Evolutionary conservation across 2,329 filamentous ascomycete genomes (phyloP).

Genomic region (Leptodontidium sp.): DNA sequence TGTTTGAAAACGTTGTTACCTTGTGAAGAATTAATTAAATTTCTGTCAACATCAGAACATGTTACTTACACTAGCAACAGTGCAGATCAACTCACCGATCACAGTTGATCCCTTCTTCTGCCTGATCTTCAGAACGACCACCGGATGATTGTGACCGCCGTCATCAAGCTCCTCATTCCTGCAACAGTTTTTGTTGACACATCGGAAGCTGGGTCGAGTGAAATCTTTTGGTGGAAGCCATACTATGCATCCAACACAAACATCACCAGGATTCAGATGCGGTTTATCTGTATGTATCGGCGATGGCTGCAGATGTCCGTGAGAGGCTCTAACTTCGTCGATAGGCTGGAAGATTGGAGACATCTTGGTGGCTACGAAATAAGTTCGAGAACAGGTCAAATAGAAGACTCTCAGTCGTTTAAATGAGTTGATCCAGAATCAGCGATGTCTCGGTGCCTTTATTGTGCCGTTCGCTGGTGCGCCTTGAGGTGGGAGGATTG

Average conservation of each 20-base stretch:
- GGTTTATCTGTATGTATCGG: not conserved
- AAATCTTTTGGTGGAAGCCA: constrained; percentile 30
- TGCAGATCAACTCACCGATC: constrained; percentile 35
- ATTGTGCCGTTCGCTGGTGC: not conserved
- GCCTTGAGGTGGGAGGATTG: not conserved
- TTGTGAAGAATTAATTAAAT: not conserved
- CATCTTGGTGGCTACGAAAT: not conserved
- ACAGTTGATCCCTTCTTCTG: constrained; percentile 27
- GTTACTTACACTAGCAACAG: constrained; percentile 31
- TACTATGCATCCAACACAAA: constrained; percentile 36
- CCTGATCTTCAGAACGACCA: constrained; percentile 29
- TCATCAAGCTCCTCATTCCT: constrained; percentile 24
- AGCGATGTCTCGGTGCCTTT: not conserved
- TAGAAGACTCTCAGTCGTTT: not conserved
- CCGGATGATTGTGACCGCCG: constrained; percentile 34
- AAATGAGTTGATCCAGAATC: not conserved
- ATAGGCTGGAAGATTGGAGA: not conserved
- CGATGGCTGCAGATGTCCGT: not conserved
- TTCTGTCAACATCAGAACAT: too few relatives aligned
- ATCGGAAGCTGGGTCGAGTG: constrained; percentile 21
- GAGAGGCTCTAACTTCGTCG: not conserved
- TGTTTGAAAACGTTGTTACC: constrained; percentile 34
- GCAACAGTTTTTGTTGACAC: constrained; percentile 26
- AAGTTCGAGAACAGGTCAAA: not conserved
- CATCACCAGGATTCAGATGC: constrained; percentile 19